A percentile compares a stretch with the other conserved stretches of the same genome.
Conservation (phyloP, 2,329 filamentous ascomycete genomes). For the Beauveria rudraprayagi region DNA sequence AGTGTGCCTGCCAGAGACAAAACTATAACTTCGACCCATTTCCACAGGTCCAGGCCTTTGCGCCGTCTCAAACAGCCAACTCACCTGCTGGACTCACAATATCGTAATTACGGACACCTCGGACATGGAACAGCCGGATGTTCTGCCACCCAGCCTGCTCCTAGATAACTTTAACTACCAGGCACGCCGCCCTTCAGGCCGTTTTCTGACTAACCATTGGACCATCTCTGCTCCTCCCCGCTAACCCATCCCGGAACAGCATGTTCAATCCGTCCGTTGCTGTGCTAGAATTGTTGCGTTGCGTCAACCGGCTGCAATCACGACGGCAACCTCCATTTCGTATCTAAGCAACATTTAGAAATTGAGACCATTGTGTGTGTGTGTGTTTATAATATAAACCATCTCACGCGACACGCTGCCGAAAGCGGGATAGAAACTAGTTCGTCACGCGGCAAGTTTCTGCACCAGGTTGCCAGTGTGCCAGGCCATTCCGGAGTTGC, state of each 20-base stretch:
- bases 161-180: neutral
- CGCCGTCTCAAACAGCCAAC: neutral
- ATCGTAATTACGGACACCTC: constrained; percentile 7
- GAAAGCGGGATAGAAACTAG: neutral
- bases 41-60: neutral
- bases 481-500: neutral
- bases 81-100: neutral
- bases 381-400: neutral
- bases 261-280: neutral
- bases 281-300: neutral
- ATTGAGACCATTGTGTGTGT: no score
- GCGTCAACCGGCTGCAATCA: neutral
- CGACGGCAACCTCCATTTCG: neutral
- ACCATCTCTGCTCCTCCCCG: neutral
- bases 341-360: neutral
- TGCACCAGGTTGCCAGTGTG: neutral
- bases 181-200: neutral
- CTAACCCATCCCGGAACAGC: neutral
- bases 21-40: neutral
- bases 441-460: neutral
- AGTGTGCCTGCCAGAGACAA: neutral
- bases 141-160: neutral
- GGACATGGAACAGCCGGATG: constrained; percentile 1
- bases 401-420: constrained; percentile 8
- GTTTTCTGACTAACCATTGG: neutral